phyloP scores from a whole-genome alignment of 345 rosid genomes.

The Reutealis trisperma region DNA sequence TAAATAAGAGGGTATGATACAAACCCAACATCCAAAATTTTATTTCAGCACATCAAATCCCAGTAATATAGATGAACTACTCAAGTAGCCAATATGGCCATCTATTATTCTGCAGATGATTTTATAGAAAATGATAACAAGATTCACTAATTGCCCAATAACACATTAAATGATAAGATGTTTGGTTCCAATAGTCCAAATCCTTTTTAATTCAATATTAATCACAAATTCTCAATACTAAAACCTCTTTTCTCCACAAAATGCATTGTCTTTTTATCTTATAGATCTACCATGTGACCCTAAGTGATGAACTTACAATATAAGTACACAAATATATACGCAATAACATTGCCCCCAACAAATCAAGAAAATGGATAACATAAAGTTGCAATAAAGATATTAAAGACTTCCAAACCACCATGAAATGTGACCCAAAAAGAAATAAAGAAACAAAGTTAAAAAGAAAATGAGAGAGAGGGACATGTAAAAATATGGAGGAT shows the following conservation, averaged over 20 bases:
- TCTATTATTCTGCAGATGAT: too few species aligned
- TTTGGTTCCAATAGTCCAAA: background rate
- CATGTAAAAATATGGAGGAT: slow-evolving; percentile 65
- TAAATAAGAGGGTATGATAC: too few species aligned
- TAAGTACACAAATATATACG: background rate
- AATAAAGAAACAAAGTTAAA: background rate
- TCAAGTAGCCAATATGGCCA: too few species aligned
- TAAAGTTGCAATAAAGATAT: background rate
- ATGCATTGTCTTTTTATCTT: background rate
- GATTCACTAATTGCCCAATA: too few species aligned
- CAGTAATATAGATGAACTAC: too few species aligned
- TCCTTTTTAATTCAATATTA: background rate
- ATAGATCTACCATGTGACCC: background rate
- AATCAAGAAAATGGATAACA: background rate
- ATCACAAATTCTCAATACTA: background rate
- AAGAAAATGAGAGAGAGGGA: slow-evolving; percentile 4
- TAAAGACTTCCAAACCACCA: background rate
- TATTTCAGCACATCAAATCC: too few species aligned
- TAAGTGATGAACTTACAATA: background rate
- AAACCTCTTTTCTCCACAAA: background rate
- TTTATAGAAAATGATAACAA: too few species aligned
- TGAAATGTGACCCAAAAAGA: background rate
- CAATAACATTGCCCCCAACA: background rate
- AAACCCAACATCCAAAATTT: too few species aligned
- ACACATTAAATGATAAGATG: background rate